A percentile compares a stretch with the other conserved stretches of the same genome.
phyloP scores from a whole-genome alignment of 768 basidiomycete genomes.

The Terana coerulea region DNA sequence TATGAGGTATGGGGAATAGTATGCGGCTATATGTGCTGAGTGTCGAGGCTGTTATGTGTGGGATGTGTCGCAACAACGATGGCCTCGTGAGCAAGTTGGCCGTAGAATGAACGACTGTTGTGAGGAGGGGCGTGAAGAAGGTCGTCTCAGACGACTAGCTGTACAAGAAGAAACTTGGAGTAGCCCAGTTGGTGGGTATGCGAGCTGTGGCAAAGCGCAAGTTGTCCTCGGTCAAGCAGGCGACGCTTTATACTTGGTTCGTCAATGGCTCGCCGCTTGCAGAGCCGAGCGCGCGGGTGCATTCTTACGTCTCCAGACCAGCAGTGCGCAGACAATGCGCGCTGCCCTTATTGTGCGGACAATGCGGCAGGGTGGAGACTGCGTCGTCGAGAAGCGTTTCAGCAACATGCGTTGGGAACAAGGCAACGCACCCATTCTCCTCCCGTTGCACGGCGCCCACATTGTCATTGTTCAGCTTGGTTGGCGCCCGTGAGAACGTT shows the following conservation, averaged over 20 bases:
- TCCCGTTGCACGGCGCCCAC: too few relatives aligned
- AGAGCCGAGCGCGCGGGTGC: neutral
- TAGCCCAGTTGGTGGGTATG: too few relatives aligned
- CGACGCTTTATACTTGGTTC: neutral
- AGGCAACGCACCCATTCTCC: conserved; percentile 6
- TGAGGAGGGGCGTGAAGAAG: neutral
- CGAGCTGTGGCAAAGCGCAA: neutral
- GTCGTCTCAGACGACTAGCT: conserved; percentile 9
- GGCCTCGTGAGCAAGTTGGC: neutral
- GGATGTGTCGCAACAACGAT: neutral
- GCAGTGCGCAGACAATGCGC: neutral
- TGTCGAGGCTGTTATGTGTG: neutral
- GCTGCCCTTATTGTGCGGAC: conserved; percentile 9
- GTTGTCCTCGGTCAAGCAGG: neutral
- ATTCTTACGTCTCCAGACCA: neutral
- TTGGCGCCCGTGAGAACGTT: neutral
- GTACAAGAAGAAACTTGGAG: neutral
- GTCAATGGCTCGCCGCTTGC: too few relatives aligned
- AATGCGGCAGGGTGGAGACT: conserved; percentile 2
- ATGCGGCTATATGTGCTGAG: neutral
- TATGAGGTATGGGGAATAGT: neutral
- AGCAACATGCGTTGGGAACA: conserved; percentile 5
- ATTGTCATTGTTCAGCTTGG: too few relatives aligned
- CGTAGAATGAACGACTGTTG: neutral
- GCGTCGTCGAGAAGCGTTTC: neutral